A percentile compares a stretch with the other conserved stretches of the same genome.
Evolutionary conservation across 805 yeast species (phyloP).

Genomic region (Isabelozyma gotoi): DNA sequence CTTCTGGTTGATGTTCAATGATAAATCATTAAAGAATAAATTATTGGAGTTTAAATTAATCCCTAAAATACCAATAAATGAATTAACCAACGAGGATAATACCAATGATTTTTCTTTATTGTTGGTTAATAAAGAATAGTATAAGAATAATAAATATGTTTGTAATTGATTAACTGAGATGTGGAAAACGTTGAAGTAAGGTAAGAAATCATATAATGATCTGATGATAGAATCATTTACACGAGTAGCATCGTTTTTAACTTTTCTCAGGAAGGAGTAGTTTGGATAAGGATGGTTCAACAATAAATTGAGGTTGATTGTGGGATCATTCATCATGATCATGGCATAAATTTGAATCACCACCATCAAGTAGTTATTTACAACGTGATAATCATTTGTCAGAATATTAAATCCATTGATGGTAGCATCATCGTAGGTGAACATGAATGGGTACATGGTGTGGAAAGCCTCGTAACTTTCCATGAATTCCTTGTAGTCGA

Average conservation of each 20-base stretch:
- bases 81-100: conserved; percentile 37
- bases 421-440: conserved; percentile 46
- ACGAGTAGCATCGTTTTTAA: conserved; percentile 25
- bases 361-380: conserved; percentile 42
- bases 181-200: conserved; percentile 48
- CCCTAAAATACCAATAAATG: conserved; percentile 43
- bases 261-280: conserved; percentile 15
- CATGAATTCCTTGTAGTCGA: conserved; percentile 54
- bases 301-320: conserved; percentile 39
- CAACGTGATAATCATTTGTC: conserved; percentile 40
- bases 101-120: conserved; percentile 41
- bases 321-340: conserved; percentile 50
- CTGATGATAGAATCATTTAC: conserved; percentile 29
- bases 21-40: conserved; percentile 46
- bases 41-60: conserved; percentile 42
- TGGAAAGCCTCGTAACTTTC: conserved; percentile 49
- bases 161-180: conserved; percentile 50
- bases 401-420: conserved; percentile 49
- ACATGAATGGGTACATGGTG: conserved; percentile 48
- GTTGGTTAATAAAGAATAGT: conserved; percentile 45
- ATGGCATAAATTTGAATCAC: conserved; percentile 52
- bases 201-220: conserved; percentile 45
- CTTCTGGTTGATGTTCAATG: conserved; percentile 35
- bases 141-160: conserved; percentile 48
- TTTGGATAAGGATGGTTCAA: conserved; percentile 38